These are phyloP conservation scores for Mycena vulgaris DNA, from an alignment of 768 basidiomycete species.

Conservation along the genomic window DNA sequence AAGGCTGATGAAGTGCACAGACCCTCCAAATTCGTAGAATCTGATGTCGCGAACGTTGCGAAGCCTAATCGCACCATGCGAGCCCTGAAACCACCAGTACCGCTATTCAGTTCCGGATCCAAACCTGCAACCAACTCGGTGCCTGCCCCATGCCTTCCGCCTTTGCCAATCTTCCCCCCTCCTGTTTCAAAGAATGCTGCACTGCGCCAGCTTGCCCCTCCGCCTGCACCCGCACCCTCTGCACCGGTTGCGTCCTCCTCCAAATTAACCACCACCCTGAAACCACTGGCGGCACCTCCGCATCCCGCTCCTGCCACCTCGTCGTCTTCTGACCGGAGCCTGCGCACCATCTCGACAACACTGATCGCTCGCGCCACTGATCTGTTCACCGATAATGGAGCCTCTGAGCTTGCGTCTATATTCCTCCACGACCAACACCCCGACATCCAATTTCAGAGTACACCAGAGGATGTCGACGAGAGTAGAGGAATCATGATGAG, in stretches of 20 bases:
- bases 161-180: constrained; percentile 23
- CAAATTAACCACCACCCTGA: constrained; percentile 27
- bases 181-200: constrained; percentile 18
- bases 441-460: constrained; percentile 47
- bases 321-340: constrained; percentile 47
- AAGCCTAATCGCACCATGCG: constrained; percentile 19
- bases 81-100: constrained; percentile 34
- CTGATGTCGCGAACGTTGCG: neutral
- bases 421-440: constrained; percentile 65
- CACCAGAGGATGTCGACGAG: constrained; percentile 52
- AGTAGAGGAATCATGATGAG: constrained; percentile 71
- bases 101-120: constrained; percentile 23
- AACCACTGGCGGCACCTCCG: constrained; percentile 35
- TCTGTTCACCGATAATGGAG: constrained; percentile 64
- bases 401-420: constrained; percentile 67
- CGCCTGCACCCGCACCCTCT: constrained; percentile 31
- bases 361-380: constrained; percentile 68
- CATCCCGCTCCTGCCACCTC: constrained; percentile 34
- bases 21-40: constrained; percentile 1
- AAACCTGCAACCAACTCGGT: constrained; percentile 4
- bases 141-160: constrained; percentile 16
- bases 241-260: constrained; percentile 31
- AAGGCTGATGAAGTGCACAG: constrained; percentile 4
- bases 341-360: constrained; percentile 68
- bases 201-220: constrained; percentile 27